A percentile compares a stretch with the other conserved stretches of the same genome.
Conservation (phyloP, 164 flowering plant species). For the Aristolochia contorta region DNA sequence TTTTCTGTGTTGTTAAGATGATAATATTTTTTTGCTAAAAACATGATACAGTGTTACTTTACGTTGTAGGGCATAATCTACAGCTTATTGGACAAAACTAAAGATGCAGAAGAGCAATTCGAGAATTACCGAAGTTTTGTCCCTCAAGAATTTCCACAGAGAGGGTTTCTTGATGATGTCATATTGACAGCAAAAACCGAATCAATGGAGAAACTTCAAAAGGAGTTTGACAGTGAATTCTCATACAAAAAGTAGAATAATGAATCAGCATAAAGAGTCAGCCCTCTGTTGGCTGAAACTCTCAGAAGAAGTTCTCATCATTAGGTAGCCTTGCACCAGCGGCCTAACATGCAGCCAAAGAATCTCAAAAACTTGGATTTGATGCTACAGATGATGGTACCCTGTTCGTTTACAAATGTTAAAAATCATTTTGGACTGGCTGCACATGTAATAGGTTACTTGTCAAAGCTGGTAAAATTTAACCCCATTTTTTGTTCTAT, state of each 20-base stretch:
- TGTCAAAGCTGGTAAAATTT: too few relatives aligned
- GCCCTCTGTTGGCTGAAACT: neutral
- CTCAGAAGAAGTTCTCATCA: too few relatives aligned
- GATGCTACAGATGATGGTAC: too few relatives aligned
- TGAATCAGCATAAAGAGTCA: neutral
- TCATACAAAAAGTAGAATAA: conserved; percentile 15
- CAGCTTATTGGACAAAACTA: conserved; percentile 57
- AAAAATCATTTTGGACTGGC: too few relatives aligned
- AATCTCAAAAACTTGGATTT: too few relatives aligned
- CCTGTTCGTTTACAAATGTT: too few relatives aligned
- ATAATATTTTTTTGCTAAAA: too few relatives aligned
- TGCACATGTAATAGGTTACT: too few relatives aligned
- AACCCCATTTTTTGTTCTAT: too few relatives aligned
- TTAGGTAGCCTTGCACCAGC: too few relatives aligned
- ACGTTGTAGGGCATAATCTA: conserved; percentile 72
- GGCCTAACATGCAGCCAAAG: too few relatives aligned
- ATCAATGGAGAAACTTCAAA: conserved; percentile 35
- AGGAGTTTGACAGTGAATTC: conserved; percentile 37
- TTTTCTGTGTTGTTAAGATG: too few relatives aligned
- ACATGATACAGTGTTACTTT: neutral
- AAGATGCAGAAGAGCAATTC: conserved; percentile 76
- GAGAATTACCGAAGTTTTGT: conserved; percentile 67
- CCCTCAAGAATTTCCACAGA: conserved; percentile 82
- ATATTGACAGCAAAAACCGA: conserved; percentile 58
- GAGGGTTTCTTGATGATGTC: conserved; percentile 78